These are phyloP conservation scores for Heliocybe sulcata DNA, from an alignment of 1,284 basidiomycete species.

Conservation along the genomic window DNA sequence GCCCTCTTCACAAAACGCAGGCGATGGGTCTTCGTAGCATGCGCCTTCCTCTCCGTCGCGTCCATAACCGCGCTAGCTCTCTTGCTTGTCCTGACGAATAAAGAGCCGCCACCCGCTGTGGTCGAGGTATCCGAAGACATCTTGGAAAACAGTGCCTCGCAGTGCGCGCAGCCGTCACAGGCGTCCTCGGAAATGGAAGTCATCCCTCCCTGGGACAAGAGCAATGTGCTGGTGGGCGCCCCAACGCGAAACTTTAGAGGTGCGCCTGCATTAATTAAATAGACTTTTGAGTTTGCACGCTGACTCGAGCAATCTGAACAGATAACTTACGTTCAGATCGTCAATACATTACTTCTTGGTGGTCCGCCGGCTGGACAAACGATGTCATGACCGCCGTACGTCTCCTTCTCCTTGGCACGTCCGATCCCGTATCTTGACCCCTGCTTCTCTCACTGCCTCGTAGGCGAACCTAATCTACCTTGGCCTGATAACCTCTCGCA, in stretches of 20 bases:
- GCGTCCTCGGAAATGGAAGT: background rate
- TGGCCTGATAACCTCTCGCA: constrained; percentile 52
- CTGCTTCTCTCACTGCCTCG: constrained; percentile 1
- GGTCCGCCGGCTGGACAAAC: constrained; percentile 56
- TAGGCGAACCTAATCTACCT: constrained; percentile 66
- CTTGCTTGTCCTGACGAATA: constrained; percentile 18
- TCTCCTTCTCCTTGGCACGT: constrained; percentile 4
- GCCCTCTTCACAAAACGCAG: constrained; percentile 11
- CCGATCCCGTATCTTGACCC: constrained; percentile 6
- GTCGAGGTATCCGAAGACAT: background rate
- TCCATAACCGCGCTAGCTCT: constrained; percentile 25
- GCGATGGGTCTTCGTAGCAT: constrained; percentile 15
- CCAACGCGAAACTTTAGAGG: constrained; percentile 52
- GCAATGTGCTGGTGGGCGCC: constrained; percentile 26
- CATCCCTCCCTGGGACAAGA: background rate
- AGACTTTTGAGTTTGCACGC: background rate
- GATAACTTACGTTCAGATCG: constrained; percentile 50
- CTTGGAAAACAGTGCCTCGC: background rate
- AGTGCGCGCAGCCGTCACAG: background rate
- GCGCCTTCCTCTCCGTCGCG: constrained; percentile 23
- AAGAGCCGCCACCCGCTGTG: constrained; percentile 4
- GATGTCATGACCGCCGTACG: constrained; percentile 24
- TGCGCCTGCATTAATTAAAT: constrained; percentile 11
- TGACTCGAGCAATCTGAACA: constrained; percentile 9
- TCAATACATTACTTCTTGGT: constrained; percentile 63